A percentile compares a stretch with the other conserved stretches of the same genome.
These are phyloP conservation scores for Cladosporium halotolerans DNA, from an alignment of 2,329 filamentous ascomycete genomes.

Conservation along the genomic window DNA sequence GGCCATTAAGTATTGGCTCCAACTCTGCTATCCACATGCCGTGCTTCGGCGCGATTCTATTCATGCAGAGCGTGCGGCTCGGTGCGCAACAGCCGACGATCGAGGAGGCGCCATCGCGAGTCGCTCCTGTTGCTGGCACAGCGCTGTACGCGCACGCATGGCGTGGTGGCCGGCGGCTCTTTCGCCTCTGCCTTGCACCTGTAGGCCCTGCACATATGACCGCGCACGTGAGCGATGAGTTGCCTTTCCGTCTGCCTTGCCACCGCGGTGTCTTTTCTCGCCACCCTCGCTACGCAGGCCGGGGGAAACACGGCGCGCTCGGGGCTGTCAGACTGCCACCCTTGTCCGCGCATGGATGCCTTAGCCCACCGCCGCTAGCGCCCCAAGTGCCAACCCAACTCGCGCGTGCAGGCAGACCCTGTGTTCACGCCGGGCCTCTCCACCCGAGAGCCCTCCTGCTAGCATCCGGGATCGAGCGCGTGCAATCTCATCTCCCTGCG, in stretches of 20 bases:
- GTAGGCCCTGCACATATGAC: too few relatives aligned
- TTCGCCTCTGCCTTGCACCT: too few relatives aligned
- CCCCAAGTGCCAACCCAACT: too few relatives aligned
- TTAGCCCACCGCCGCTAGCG: not conserved
- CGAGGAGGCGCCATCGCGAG: not conserved
- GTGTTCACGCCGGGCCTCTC: not conserved
- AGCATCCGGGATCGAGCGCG: too few relatives aligned
- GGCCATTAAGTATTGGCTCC: not conserved
- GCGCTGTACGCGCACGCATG: not conserved
- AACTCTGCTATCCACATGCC: constrained; percentile 1
- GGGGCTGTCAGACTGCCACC: too few relatives aligned
- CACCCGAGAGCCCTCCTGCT: too few relatives aligned
- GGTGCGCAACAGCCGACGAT: not conserved
- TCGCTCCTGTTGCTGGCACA: not conserved
- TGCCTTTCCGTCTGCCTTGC: too few relatives aligned
- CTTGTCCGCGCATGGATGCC: not conserved
- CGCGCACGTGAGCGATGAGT: too few relatives aligned
- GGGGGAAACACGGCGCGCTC: too few relatives aligned
- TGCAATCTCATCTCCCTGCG: not conserved
- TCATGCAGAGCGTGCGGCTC: constrained; percentile 3
- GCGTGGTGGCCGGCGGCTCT: too few relatives aligned
- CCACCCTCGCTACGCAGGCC: not conserved
- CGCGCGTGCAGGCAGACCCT: not conserved
- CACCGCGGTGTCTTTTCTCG: not conserved
- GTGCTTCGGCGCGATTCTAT: not conserved